Conservation (phyloP, 2,329 filamentous ascomycete genomes). For the Exophiala xenobiotica region DNA sequence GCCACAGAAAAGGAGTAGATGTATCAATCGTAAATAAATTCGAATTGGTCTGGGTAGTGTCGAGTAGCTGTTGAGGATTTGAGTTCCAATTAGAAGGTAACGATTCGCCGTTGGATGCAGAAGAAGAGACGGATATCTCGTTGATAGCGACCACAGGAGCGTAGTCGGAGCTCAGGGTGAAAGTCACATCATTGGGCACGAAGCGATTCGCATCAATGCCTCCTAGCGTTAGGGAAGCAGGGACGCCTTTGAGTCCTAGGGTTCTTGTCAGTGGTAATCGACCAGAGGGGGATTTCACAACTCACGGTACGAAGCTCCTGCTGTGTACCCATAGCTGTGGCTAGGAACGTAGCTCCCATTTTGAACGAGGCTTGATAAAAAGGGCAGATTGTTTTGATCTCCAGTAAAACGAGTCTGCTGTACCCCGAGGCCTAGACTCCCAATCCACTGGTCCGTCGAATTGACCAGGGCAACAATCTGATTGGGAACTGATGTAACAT, state of each 20-base stretch:
- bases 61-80: conserved; percentile 29
- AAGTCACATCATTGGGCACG: conserved; percentile 31
- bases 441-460: conserved; percentile 37
- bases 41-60: conserved; percentile 22
- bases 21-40: conserved; percentile 41
- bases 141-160: conserved; percentile 36
- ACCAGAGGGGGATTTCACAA: neutral
- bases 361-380: conserved; percentile 33
- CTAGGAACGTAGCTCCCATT: conserved; percentile 33
- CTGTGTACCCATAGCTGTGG: conserved; percentile 38
- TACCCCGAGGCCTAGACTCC: conserved; percentile 35
- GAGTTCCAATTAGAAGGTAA: conserved; percentile 27
- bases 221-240: conserved; percentile 35
- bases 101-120: conserved; percentile 11
- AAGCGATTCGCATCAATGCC: conserved; percentile 37
- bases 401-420: conserved; percentile 32
- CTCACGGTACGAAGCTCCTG: conserved; percentile 36
- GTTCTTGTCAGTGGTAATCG: conserved; percentile 7
- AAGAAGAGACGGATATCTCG: conserved; percentile 31
- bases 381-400: conserved; percentile 28
- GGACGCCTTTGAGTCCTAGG: conserved; percentile 33
- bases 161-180: conserved; percentile 34
- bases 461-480: conserved; percentile 38
- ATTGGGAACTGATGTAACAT: conserved; percentile 29
- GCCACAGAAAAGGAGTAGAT: conserved; percentile 42